Base-by-base conservation (phyloP, 495 filamentous ascomycete species). In the Sabuloglossum arenarium region DNA sequence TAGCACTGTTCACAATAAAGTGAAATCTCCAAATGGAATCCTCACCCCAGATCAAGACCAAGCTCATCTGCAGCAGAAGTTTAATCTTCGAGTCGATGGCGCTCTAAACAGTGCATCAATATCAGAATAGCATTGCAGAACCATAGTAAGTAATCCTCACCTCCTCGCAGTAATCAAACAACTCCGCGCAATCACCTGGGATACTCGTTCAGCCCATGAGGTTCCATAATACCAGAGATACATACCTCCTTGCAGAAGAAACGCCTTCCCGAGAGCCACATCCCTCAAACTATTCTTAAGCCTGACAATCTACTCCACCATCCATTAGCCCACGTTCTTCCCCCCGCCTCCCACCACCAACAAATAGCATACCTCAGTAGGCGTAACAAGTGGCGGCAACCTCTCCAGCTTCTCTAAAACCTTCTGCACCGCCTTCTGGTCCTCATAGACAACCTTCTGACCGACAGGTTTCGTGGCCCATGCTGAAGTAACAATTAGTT, bases 31-130 rank as follows among this genome's bases (percentile, higher is more conserved):
- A 14, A n/a, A 27, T 16, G 14, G 31, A 55, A 29, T 16, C n/a
- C 53, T 71, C 70, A 67, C 82, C 89, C 80, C 85, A 93, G 67
- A 93, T 84, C 54, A 97, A 73, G 16, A 96, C 85, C 59, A 97
- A 69, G 62, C 84, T 89, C 89, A 97, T 96, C 71, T 97, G 90
- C 37, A 97, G 74, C 14, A 96, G 75, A 11, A 97, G 79, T 69
- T 97, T 97, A 68, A 96, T 87, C 72, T 96, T 97, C 29, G 87
- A 82, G 65, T 96, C 86, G 60, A 98, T 94, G 61, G 84, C 84
- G 32, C 76, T 55, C 56, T 58, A 34, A 19, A 11, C 43, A 6
- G 51, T 5, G 28, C 19, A 73, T 56, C 14, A 46, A 11, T 34
- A 56, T 29, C 34, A 10, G 6, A n/a, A 24, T 1, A 23, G 12